phyloP scores from a whole-genome alignment of 1,139 yeast genomes.

The Candida anutae region DNA sequence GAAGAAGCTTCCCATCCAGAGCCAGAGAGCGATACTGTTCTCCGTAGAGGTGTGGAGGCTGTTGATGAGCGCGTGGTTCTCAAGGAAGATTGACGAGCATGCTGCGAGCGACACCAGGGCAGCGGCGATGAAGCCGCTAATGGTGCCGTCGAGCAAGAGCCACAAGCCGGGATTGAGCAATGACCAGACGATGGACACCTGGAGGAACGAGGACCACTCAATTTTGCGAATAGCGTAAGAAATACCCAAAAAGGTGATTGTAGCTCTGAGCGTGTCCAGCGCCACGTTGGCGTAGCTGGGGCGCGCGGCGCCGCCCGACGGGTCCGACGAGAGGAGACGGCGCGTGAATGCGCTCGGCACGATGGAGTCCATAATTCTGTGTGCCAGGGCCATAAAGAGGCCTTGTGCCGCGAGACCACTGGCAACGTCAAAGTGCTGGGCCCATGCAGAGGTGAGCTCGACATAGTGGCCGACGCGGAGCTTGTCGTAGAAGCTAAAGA shows the following conservation, averaged over 20 bases:
- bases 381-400: conserved; percentile 50
- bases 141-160: conserved; percentile 70
- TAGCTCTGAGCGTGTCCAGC: conserved; percentile 44
- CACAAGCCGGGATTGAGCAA: conserved; percentile 73
- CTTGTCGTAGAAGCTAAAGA: conserved; percentile 23
- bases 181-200: conserved; percentile 71
- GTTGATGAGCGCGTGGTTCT: conserved; percentile 16
- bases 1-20: conserved; percentile 54
- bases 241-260: conserved; percentile 75
- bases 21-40: conserved; percentile 31
- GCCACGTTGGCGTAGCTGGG: conserved; percentile 21
- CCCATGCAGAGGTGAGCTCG: conserved; percentile 2
- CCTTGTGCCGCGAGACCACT: conserved; percentile 43
- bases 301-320: conserved; percentile 18
- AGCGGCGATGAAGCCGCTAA: conserved; percentile 53
- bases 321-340: conserved; percentile 14
- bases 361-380: conserved; percentile 52
- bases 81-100: conserved; percentile 28
- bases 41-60: conserved; percentile 11
- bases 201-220: conserved; percentile 71
- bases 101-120: conserved; percentile 33
- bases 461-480: conserved; percentile 16
- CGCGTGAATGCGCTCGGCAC: conserved; percentile 29
- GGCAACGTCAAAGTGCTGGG: conserved; percentile 14
- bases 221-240: conserved; percentile 76